Evolutionary conservation across 257 asterid genomes (phyloP), one percentile per base, ranked within the genome.

Genomic region (Salvia rosmarinus): DNA sequence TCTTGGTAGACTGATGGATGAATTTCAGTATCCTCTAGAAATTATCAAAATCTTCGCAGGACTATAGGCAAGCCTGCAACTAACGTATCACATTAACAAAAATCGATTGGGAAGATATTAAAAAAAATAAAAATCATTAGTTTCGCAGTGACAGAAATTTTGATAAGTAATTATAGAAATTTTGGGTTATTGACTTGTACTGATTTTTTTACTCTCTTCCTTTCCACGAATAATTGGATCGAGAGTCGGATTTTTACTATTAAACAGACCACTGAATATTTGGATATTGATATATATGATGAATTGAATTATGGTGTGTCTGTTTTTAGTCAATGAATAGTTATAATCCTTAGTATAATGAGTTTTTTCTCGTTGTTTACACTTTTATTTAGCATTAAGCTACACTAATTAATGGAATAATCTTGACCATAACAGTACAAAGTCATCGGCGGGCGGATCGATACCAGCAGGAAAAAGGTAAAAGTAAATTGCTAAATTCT

Each of bases 381-480:
- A 9, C 1, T 51, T 32, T 19, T 11, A 17, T 32, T 17, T 16
- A 16, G 3, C 19, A 72, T 17, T 12, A 52, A 14, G 52, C 21
- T 11, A 6, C 34, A 42, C 49, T 58, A 4, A 67, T 32, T 58
- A 8, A 67, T 32, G 10, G 11, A 32, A 35, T 30, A 23, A 30
- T 65, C 68, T 54, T 37, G 47, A 39, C 55, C 23, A 43, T 64
- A 13, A 54, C 90, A 93, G 97, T 87, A 81, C 63, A 93, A 89
- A 72, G 90, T 76, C 47, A 79, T 93, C 12, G 8, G 68, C 68
- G 81, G 71, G 67, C 90, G 79, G 83, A 90, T 89, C 3, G 96
- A 90, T 1, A 93, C 92, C 57, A 65, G 70, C 80, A 90, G 64
- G 89, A 93, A 93, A 70, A 93, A 90, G 98, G 97, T 93, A 80